Evolutionary conservation across 1,284 basidiomycete genomes (phyloP).

Genomic region (Microbotryomycetes sp.): DNA sequence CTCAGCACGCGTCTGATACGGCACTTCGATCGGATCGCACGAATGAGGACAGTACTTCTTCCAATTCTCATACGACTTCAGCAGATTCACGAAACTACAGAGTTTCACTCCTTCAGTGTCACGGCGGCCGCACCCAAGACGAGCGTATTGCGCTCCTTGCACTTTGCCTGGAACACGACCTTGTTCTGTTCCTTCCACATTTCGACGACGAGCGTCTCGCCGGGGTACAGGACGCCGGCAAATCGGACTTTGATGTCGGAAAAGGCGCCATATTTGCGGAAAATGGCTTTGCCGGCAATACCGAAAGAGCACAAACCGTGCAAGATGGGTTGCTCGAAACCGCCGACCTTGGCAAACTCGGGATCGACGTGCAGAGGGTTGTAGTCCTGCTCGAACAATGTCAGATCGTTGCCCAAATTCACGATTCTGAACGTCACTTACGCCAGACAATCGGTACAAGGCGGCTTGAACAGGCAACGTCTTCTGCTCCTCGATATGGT

Average conservation of each 20-base stretch:
- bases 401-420: conserved; percentile 11
- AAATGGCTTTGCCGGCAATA: conserved; percentile 86
- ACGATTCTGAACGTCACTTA: conserved; percentile 69
- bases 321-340: conserved; percentile 71
- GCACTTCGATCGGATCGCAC: no score
- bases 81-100: no score
- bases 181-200: conserved; percentile 97
- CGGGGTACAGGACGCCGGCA: conserved; percentile 84
- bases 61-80: no score
- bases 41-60: no score
- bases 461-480: conserved; percentile 76
- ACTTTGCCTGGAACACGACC: conserved; percentile 78
- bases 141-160: conserved; percentile 63
- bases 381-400: conserved; percentile 43
- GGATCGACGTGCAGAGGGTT: conserved; percentile 58
- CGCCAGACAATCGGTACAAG: conserved; percentile 67
- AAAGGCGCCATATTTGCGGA: conserved; percentile 76
- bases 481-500: conserved; percentile 78
- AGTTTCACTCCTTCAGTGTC: conserved; percentile 44
- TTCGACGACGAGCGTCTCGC: conserved; percentile 85
- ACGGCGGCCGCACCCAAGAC: conserved; percentile 68
- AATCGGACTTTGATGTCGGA: conserved; percentile 95
- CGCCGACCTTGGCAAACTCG: conserved; percentile 86
- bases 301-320: conserved; percentile 76
- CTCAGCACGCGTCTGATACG: no score